Base-by-base conservation (phyloP, 495 filamentous ascomycete genomes). In the Astrothelium subdiscretum region DNA sequence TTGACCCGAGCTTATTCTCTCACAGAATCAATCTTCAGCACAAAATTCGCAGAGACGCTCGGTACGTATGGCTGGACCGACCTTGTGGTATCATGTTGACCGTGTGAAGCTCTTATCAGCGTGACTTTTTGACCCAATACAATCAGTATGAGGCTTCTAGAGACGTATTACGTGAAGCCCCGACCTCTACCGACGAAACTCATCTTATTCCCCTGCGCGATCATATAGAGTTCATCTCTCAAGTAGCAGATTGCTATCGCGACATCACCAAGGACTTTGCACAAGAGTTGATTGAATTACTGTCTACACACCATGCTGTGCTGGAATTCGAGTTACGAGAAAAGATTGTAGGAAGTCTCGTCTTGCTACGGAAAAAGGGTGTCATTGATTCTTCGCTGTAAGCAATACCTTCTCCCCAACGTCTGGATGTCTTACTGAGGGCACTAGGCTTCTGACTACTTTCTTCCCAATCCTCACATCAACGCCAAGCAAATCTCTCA, bases 221-320 rank as follows among this genome's bases (percentile, higher is more conserved):
- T 67, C 79, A 94, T 44, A 87, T 92, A 69, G 91, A 96, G 68
- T 89, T 97, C 67, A 78, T 97, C 59, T 85, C 92, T 35, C 92
- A 97, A 76, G 89, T 94, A 63, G 88, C 92, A 70, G 90, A 96
- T 70, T 94, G 90, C 76, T 99, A 94, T 72, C 91, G 92, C 27
- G 80, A 84, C 27, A 80, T 90, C 65, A 87, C 90, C 15, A 81
- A 83, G 58, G 74, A 80, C 3, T 97, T 96, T 70, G 85, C 90
- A 18, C 81, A 87, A 59, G 88, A 96, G 65, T 78, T 99, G 24
- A 89, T 88, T 63, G 79, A 86, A 40, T 83, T 97, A 65, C 75
- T 99, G 43, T 82, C 81, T 59, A 77, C 85, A 35, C 89, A 97
- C 72, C 92, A 97, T 78, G 81, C 84, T 29, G 79, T 84, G 1